A percentile compares a stretch with the other conserved stretches of the same genome.
phyloP scores from a whole-genome alignment of 768 basidiomycete genomes.

The Dioszegia aurantiaca region DNA sequence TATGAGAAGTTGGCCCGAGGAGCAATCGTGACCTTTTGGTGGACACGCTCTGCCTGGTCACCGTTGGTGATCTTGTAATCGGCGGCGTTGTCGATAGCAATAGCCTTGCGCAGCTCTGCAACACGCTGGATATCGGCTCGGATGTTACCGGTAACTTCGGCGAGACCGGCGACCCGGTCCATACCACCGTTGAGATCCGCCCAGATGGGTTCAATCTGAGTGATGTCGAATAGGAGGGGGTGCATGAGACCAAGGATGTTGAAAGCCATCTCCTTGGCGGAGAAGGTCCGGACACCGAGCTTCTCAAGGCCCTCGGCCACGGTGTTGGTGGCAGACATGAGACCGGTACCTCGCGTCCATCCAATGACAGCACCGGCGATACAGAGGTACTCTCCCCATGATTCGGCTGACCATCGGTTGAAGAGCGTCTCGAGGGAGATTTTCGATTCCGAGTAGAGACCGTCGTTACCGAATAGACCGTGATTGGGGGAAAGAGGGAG shows the following conservation, averaged over 20 bases:
- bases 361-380: conserved; percentile 97
- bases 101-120: conserved; percentile 86
- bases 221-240: conserved; percentile 96
- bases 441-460: conserved; percentile 96
- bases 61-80: conserved; percentile 91
- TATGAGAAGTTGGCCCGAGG: conserved; percentile 98
- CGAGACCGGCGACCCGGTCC: conserved; percentile 93
- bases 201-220: conserved; percentile 99
- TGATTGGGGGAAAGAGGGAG: conserved; percentile 97
- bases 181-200: conserved; percentile 97
- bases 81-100: conserved; percentile 88
- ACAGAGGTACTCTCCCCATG: conserved; percentile 98
- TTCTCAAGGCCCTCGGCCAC: conserved; percentile 91
- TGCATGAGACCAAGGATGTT: conserved; percentile 99
- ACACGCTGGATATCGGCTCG: conserved; percentile 76
- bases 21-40: conserved; percentile 86
- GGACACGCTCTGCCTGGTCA: conserved; percentile 82
- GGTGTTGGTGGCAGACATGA: conserved; percentile 93
- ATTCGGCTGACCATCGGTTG: conserved; percentile 96
- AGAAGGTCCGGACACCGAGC: conserved; percentile 94
- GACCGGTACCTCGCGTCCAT: conserved; percentile 96
- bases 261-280: conserved; percentile 99
- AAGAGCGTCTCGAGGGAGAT: conserved; percentile 96
- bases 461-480: conserved; percentile 95
- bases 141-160: conserved; percentile 84